These are phyloP conservation scores for Penicillium malachiteum DNA, from an alignment of 495 filamentous ascomycete genomes.

Conservation along the genomic window DNA sequence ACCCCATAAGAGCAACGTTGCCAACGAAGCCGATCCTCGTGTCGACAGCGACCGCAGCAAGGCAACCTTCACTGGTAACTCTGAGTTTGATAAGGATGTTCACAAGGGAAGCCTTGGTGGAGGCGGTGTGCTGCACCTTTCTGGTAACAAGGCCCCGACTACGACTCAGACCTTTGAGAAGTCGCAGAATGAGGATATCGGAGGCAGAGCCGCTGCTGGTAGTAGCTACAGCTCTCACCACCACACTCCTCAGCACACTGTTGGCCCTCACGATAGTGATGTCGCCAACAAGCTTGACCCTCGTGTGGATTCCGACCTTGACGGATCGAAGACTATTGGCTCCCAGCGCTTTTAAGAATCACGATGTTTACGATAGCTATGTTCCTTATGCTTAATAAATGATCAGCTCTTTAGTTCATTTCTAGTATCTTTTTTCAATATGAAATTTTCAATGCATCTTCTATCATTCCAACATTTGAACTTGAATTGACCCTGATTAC, in stretches of 20 bases:
- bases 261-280: conserved; percentile 44
- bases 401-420: not conserved
- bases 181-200: conserved; percentile 8
- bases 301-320: conserved; percentile 29
- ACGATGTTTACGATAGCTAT: conserved; percentile 11
- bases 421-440: too few species aligned
- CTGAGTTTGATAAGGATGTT: conserved; percentile 20
- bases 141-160: conserved; percentile 9
- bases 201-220: conserved; percentile 5
- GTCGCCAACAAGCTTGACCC: conserved; percentile 56
- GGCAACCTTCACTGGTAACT: not conserved
- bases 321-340: conserved; percentile 19
- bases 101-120: conserved; percentile 18
- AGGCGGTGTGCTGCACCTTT: conserved; percentile 13
- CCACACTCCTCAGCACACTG: conserved; percentile 3
- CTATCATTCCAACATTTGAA: too few species aligned
- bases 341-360: conserved; percentile 11
- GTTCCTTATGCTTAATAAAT: conserved; percentile 5
- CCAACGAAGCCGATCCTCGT: conserved; percentile 51
- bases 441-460: too few species aligned
- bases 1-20: conserved; percentile 45
- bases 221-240: conserved; percentile 24
- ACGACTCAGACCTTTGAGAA: conserved; percentile 24
- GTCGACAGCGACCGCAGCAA: conserved; percentile 49
- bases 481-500: too few species aligned